Evolutionary conservation across 495 filamentous ascomycete genomes (phyloP).

Genomic region (Choiromyces venosus): DNA sequence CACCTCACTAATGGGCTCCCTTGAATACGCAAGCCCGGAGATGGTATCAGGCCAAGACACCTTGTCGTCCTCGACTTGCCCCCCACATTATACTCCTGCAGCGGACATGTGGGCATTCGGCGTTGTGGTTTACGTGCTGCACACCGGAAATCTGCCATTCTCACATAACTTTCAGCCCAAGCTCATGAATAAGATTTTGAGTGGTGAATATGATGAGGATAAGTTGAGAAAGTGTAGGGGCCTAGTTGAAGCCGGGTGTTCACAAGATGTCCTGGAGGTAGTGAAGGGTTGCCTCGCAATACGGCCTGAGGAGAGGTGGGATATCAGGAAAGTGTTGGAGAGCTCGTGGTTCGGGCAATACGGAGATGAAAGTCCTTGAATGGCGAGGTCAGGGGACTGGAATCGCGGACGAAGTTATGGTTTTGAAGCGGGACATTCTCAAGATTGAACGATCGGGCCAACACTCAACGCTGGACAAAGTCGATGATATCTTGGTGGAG

Average conservation of each 20-base stretch:
- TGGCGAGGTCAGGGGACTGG: neutral
- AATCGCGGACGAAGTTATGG: neutral
- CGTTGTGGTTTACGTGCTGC: conserved; percentile 58
- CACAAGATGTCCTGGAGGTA: conserved; percentile 48
- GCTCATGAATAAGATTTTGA: conserved; percentile 56
- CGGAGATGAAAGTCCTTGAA: conserved; percentile 30
- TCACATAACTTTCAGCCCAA: conserved; percentile 57
- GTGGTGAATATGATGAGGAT: conserved; percentile 57
- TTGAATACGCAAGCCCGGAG: conserved; percentile 38
- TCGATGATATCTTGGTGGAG: neutral
- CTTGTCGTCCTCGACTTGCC: conserved; percentile 2
- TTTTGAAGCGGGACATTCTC: neutral
- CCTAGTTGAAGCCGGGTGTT: conserved; percentile 36
- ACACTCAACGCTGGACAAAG: neutral
- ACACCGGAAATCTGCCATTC: conserved; percentile 65
- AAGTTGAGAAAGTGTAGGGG: conserved; percentile 43
- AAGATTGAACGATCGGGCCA: neutral
- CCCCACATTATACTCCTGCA: conserved; percentile 49
- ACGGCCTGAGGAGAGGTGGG: conserved; percentile 51
- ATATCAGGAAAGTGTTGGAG: conserved; percentile 51
- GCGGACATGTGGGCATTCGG: conserved; percentile 72
- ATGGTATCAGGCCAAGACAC: conserved; percentile 20
- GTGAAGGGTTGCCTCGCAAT: conserved; percentile 53
- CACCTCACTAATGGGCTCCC: conserved; percentile 40
- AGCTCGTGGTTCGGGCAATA: conserved; percentile 53